Base-by-base conservation (phyloP, 768 basidiomycete species). In the Exidia glandulosa region DNA sequence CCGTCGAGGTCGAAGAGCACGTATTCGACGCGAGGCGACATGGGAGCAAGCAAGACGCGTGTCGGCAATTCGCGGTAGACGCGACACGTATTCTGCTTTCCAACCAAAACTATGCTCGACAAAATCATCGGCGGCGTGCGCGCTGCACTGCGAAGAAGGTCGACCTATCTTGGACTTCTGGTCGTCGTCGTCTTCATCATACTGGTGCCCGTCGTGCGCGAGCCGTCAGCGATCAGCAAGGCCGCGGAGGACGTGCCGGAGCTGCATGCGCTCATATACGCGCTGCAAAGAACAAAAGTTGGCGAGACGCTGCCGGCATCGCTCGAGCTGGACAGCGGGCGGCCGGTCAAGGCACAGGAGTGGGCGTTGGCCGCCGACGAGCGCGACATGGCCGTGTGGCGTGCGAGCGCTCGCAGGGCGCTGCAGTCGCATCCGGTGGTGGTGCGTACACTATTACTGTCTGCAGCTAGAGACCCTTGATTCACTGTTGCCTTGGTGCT, bases 1-100 rank as follows among this genome's bases (percentile, higher is more conserved):
- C 86, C 87, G 65, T 88, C 86, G 82, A 88, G 80, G 64, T 88
- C 87, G 65, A 88, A 88, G 56, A 88, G 70, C 58, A 86, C 82
- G 69, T 84, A 87, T 68, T 85, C 81, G 32, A 82, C 67, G 27
- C n/a, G 60, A 27, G n/a, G n/a, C n/a, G n/a, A n/a, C n/a, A n/a
- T n/a, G n/a, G n/a, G n/a, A n/a, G n/a, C n/a, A n/a, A n/a, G n/a
- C n/a, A n/a, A n/a, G n/a, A n/a, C n/a, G n/a, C n/a, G n/a, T n/a
- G n/a, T n/a, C n/a, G n/a, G n/a, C n/a, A n/a, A n/a, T n/a, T n/a
- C n/a, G n/a, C n/a, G n/a, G n/a, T n/a, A n/a, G n/a, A n/a, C n/a
- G n/a, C n/a, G n/a, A n/a, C n/a, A n/a, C n/a, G n/a, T n/a, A n/a
- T n/a, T n/a, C n/a, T n/a, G n/a, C n/a, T n/a, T n/a, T n/a, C n/a